These are phyloP conservation scores for Chytriomyces sp. DNA, from an alignment of 192 early-diverging fungal species.

Conservation along the genomic window DNA sequence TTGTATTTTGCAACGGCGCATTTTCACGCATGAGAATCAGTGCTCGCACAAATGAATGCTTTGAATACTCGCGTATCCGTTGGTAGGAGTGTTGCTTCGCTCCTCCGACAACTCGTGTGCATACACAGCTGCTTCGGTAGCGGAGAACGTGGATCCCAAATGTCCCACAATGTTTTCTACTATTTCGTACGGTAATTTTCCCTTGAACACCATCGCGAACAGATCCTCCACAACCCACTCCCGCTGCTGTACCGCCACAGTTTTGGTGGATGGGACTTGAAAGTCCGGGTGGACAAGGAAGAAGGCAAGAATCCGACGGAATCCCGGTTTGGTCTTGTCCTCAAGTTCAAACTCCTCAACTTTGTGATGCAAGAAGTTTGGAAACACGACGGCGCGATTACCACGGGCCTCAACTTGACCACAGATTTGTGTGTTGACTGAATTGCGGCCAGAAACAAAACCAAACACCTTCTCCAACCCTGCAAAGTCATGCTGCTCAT, in stretches of 20 bases:
- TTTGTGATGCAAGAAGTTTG: slow-evolving; percentile 72
- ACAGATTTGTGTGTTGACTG: slow-evolving; percentile 42
- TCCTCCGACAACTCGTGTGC: slow-evolving; percentile 2
- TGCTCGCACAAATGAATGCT: slow-evolving; percentile 18
- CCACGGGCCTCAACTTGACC: slow-evolving; percentile 54
- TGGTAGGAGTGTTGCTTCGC: not conserved
- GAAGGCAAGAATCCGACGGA: slow-evolving; percentile 69
- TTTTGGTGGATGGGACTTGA: slow-evolving; percentile 60
- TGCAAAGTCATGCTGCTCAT: slow-evolving; percentile 30
- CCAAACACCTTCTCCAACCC: slow-evolving; percentile 34
- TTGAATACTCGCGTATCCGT: slow-evolving; percentile 16
- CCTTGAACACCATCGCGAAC: not conserved
- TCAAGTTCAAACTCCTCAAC: slow-evolving; percentile 64
- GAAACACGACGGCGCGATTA: slow-evolving; percentile 70
- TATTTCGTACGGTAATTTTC: not conserved
- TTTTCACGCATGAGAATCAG: too few species aligned
- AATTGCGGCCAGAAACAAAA: too few species aligned
- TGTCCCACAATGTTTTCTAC: not conserved
- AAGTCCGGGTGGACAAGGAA: slow-evolving; percentile 72
- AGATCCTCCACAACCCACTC: slow-evolving; percentile 44
- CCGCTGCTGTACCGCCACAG: slow-evolving; percentile 71
- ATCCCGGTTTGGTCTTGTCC: slow-evolving; percentile 65
- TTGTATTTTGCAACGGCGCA: too few species aligned
- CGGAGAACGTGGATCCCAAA: not conserved
- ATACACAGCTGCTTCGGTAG: not conserved